These are phyloP conservation scores for Acidomyces sp. DNA, from an alignment of 495 filamentous ascomycete genomes.

Conservation along the genomic window DNA sequence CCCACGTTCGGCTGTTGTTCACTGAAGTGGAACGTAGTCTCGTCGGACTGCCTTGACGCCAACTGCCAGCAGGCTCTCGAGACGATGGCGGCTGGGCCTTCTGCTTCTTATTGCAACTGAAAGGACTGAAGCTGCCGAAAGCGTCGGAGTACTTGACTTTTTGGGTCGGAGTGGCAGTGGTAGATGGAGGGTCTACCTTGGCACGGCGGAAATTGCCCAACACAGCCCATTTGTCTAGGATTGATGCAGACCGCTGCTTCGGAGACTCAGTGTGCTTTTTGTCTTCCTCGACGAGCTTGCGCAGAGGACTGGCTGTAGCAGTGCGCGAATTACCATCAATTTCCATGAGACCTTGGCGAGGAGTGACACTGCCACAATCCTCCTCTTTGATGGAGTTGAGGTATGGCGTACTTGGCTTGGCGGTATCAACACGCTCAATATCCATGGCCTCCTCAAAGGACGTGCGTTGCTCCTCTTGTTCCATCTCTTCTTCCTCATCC, in stretches of 20 bases:
- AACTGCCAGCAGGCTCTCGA: slow-evolving; percentile 6
- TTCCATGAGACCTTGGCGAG: slow-evolving; percentile 26
- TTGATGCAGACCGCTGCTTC: slow-evolving; percentile 35
- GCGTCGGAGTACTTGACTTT: slow-evolving; percentile 22
- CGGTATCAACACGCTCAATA: slow-evolving; percentile 22
- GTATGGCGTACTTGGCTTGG: slow-evolving; percentile 23
- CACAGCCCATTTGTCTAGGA: slow-evolving; percentile 74
- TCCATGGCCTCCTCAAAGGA: slow-evolving; percentile 17
- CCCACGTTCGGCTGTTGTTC: slow-evolving; percentile 16
- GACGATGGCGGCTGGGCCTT: slow-evolving; percentile 7
- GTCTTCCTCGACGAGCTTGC: slow-evolving; percentile 50
- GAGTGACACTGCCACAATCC: slow-evolving; percentile 24
- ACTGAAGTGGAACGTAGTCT: slow-evolving; percentile 10
- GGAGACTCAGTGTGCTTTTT: slow-evolving; percentile 35
- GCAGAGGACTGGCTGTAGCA: slow-evolving; percentile 15
- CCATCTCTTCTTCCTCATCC: slow-evolving; percentile 70
- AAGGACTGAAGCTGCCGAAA: slow-evolving; percentile 18
- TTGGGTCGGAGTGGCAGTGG: slow-evolving; percentile 9
- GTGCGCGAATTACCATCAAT: slow-evolving; percentile 27
- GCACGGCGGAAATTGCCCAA: slow-evolving; percentile 58
- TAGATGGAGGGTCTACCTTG: slow-evolving; percentile 32
- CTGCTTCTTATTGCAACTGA: slow-evolving; percentile 21
- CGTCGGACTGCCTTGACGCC: slow-evolving; percentile 15
- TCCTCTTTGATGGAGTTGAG: slow-evolving; percentile 15
- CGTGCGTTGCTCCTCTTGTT: slow-evolving; percentile 36